Evolutionary conservation across 2,329 filamentous ascomycete species (phyloP).

Genomic region (Ophiocordyceps camponoti-floridani): DNA sequence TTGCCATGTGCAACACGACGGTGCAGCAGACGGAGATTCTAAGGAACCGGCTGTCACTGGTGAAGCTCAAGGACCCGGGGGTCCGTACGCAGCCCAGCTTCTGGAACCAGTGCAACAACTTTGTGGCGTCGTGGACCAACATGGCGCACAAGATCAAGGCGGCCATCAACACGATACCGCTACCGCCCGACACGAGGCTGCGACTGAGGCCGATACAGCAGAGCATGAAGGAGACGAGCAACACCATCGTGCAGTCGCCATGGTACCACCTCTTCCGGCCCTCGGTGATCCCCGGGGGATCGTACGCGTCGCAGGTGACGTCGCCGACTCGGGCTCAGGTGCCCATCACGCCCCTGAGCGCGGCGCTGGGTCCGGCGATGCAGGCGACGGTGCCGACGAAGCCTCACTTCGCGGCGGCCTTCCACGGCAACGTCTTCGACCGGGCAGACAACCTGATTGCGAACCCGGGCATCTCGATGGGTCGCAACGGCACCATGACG

Average conservation of each 20-base stretch:
- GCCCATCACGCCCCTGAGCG: slow-evolving; percentile 78
- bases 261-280: slow-evolving; percentile 28
- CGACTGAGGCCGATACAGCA: slow-evolving; percentile 68
- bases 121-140: slow-evolving; percentile 52
- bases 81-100: slow-evolving; percentile 45
- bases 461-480: slow-evolving; percentile 39
- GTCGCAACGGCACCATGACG: slow-evolving; percentile 28
- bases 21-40: slow-evolving; percentile 59
- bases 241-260: slow-evolving; percentile 45
- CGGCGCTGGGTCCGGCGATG: slow-evolving; percentile 73
- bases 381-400: slow-evolving; percentile 75
- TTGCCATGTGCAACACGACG: slow-evolving; percentile 51
- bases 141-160: slow-evolving; percentile 43
- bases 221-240: slow-evolving; percentile 63
- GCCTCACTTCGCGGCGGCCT: slow-evolving; percentile 37
- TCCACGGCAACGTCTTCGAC: slow-evolving; percentile 41
- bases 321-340: slow-evolving; percentile 12
- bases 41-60: slow-evolving; percentile 52
- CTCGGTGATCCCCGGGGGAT: slow-evolving; percentile 3
- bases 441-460: slow-evolving; percentile 39
- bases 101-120: slow-evolving; percentile 57
- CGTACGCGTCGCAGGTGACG: slow-evolving; percentile 9
- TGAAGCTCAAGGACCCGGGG: slow-evolving; percentile 73
- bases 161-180: slow-evolving; percentile 28
- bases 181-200: slow-evolving; percentile 50